These are phyloP conservation scores for Thelonectria olida DNA, from an alignment of 2,329 filamentous ascomycete genomes.

Conservation along the genomic window DNA sequence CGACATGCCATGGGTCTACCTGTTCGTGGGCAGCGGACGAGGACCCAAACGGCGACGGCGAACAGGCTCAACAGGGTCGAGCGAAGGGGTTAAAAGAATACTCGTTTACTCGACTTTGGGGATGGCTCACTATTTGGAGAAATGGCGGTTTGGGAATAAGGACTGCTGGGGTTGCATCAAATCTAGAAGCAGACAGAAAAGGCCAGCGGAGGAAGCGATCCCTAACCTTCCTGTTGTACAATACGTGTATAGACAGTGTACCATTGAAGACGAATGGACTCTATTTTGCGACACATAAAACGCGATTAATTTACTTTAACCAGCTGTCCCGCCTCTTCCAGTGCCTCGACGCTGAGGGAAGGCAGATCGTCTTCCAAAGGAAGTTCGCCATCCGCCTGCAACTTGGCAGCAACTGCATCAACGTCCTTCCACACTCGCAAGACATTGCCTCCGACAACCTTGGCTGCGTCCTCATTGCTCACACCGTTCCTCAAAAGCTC, in stretches of 20 bases:
- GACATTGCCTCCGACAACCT: slow-evolving; percentile 82
- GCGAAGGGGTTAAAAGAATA: slow-evolving; percentile 37
- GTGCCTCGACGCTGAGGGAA: slow-evolving; percentile 24
- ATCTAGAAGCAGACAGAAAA: slow-evolving; percentile 7
- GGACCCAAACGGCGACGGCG: slow-evolving; percentile 73
- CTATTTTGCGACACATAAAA: slow-evolving; percentile 15
- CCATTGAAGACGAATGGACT: slow-evolving; percentile 33
- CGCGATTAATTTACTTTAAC: slow-evolving; percentile 10
- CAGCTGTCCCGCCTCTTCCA: slow-evolving; percentile 1
- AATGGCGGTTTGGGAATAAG: background rate
- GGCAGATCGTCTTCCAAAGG: slow-evolving; percentile 62
- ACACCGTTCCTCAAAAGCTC: slow-evolving; percentile 79
- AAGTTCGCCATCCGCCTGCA: slow-evolving; percentile 68
- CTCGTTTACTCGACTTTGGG: background rate
- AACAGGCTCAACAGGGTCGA: slow-evolving; percentile 70
- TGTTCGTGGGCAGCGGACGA: slow-evolving; percentile 88
- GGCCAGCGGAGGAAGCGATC: slow-evolving; percentile 9
- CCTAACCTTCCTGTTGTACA: slow-evolving; percentile 37
- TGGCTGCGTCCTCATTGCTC: slow-evolving; percentile 76
- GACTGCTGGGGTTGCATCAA: background rate
- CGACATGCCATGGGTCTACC: slow-evolving; percentile 93
- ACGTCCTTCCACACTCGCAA: slow-evolving; percentile 85
- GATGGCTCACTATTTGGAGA: background rate
- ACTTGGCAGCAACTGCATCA: slow-evolving; percentile 72
- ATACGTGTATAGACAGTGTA: slow-evolving; percentile 45